These are phyloP conservation scores for Entomortierella lignicola DNA, from an alignment of 192 early-diverging fungal genomes.

Conservation along the genomic window DNA sequence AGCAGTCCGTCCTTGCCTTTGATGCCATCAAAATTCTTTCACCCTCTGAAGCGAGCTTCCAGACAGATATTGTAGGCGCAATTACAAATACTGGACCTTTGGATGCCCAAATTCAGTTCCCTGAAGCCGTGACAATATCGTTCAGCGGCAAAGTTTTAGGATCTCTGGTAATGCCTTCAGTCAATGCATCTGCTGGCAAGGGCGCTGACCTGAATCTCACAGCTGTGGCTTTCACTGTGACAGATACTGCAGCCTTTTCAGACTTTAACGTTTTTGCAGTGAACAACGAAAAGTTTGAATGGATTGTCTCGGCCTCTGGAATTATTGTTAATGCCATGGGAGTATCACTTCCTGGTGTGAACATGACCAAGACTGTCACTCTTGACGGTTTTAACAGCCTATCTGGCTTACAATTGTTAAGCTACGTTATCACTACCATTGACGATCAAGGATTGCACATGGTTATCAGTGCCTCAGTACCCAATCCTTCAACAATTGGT, in stretches of 20 bases:
- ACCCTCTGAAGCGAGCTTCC: constrained; percentile 49
- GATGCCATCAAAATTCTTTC: constrained; percentile 49
- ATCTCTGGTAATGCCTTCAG: constrained; percentile 50
- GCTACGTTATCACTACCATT: constrained; percentile 32
- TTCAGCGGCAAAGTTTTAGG: constrained; percentile 57
- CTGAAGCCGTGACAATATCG: constrained; percentile 51
- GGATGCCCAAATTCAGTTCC: constrained; percentile 60
- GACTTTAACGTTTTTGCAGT: constrained; percentile 59
- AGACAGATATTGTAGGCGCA: constrained; percentile 55
- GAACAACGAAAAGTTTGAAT: constrained; percentile 57
- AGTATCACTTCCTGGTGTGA: constrained; percentile 55
- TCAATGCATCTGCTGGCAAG: constrained; percentile 43
- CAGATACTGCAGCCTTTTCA: constrained; percentile 44
- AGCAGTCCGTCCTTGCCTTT: constrained; percentile 43
- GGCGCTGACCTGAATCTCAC: constrained; percentile 56
- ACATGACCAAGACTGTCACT: constrained; percentile 61
- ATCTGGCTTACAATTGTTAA: not conserved
- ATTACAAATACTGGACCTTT: constrained; percentile 65
- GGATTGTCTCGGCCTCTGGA: constrained; percentile 53
- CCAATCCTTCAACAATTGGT: constrained; percentile 54
- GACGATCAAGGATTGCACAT: constrained; percentile 40
- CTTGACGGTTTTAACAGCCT: constrained; percentile 59
- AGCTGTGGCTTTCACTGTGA: constrained; percentile 42
- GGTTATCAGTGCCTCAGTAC: constrained; percentile 25
- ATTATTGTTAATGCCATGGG: constrained; percentile 61